Conservation (phyloP, 306 rosid genomes). For the Benincasa hispida region DNA sequence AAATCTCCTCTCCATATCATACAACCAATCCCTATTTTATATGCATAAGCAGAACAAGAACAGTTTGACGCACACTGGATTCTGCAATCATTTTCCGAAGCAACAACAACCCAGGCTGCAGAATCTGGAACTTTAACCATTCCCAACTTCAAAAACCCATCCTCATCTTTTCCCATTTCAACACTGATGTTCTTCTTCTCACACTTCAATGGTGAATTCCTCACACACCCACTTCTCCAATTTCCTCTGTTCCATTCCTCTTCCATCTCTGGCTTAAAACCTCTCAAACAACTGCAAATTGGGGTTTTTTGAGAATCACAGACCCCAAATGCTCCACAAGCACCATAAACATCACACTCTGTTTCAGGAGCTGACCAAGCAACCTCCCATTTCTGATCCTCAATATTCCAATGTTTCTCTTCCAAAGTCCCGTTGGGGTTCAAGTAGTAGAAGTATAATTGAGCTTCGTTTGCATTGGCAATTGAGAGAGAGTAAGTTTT, state of each 20-base stretch:
- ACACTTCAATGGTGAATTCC: constrained; percentile 18
- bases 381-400: neutral
- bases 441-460: neutral
- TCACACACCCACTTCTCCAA: constrained; percentile 34
- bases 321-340: constrained; percentile 31
- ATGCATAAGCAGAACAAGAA: constrained; percentile 40
- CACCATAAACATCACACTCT: constrained; percentile 28
- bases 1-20: constrained; percentile 29
- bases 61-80: constrained; percentile 23
- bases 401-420: neutral
- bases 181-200: neutral
- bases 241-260: constrained; percentile 13
- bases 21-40: constrained; percentile 28
- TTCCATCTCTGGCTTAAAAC: constrained; percentile 22
- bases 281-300: constrained; percentile 34
- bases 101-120: neutral
- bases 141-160: constrained; percentile 15
- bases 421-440: neutral
- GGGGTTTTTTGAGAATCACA: constrained; percentile 16
- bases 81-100: constrained; percentile 14
- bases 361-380: neutral
- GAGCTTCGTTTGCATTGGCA: neutral
- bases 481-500: constrained; percentile 9
- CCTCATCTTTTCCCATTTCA: neutral
- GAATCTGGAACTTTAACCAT: constrained; percentile 24